Base-by-base conservation (phyloP, 441 rosid species). In the Erysimum pusillum region DNA sequence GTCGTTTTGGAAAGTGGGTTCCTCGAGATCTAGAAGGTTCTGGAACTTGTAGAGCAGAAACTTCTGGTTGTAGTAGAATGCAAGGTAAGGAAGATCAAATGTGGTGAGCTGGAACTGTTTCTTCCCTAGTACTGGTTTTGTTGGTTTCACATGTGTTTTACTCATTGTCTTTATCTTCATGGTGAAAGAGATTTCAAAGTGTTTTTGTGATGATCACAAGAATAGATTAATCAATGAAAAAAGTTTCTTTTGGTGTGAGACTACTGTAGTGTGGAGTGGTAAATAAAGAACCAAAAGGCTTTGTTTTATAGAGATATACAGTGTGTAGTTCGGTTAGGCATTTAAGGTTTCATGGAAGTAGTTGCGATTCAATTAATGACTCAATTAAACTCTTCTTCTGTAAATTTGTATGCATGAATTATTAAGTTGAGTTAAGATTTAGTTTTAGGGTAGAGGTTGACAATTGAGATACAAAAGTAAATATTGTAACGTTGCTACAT, bases 11-110 rank as follows among this genome's bases (percentile, higher is more conserved):
- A 82, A 88, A 15, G 69, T 80, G 35, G 57, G 62, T 17, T 10
- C 72, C 63, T 72, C 77, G 7, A 73, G 77, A 44, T 78, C 81
- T 5, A 49, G 42, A 77, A 60, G 42, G 53, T 67, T 78, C 34
- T 79, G 28, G 68, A 74, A 4, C 81, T 81, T 89, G 85, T 94
- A 94, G 70, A 92, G 67, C 60, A 94, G 54, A 75, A 92, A 76
- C 87, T 94, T 94, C 81, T 91, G 98, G 87, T 94, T 92, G 80
- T 92, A 92, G 76, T 85, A 88, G 67, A 92, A 88, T 9, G 87
- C 91, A 11, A 94, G 66, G 80, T 91, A 92, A 4, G 97, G 98
- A 58, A 94, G 96, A 76, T 94, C 98, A 68, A 92, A 94, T 1
- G 97, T 94, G 52, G 90, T 84, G 76, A 94, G 56, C 4, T 88